These are phyloP conservation scores for Backusella liffmaniae DNA, from an alignment of 192 early-diverging fungal genomes.

Conservation along the genomic window DNA sequence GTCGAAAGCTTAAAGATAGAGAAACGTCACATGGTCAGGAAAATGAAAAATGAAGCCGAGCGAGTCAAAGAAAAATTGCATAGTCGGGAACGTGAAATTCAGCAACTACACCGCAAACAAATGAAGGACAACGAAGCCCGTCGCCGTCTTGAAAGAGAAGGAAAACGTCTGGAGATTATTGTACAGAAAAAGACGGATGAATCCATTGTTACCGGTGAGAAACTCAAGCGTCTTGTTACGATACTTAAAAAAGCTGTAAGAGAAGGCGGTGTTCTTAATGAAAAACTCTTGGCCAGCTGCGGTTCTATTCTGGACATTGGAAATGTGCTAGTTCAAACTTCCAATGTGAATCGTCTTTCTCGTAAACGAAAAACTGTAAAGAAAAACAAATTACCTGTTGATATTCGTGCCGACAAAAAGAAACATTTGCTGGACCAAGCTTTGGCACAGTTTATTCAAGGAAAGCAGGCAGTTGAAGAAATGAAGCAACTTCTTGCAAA, in stretches of 20 bases:
- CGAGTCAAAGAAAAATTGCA: slow-evolving; percentile 56
- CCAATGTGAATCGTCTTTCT: slow-evolving; percentile 13
- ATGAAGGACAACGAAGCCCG: slow-evolving; percentile 41
- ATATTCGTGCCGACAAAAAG: slow-evolving; percentile 42
- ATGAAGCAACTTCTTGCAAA: slow-evolving; percentile 48
- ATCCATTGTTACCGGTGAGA: slow-evolving; percentile 33
- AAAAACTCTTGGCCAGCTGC: slow-evolving; percentile 27
- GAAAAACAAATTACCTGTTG: background rate
- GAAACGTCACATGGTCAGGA: slow-evolving; percentile 71
- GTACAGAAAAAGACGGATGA: slow-evolving; percentile 60
- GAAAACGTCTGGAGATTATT: slow-evolving; percentile 47
- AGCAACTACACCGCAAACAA: slow-evolving; percentile 54
- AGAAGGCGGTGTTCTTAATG: slow-evolving; percentile 27
- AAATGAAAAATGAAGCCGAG: slow-evolving; percentile 68
- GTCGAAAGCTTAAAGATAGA: slow-evolving; percentile 71
- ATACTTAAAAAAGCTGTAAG: slow-evolving; percentile 45
- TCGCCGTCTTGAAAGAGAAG: slow-evolving; percentile 49
- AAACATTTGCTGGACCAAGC: slow-evolving; percentile 49
- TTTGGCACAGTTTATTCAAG: slow-evolving; percentile 48
- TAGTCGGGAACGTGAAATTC: slow-evolving; percentile 55
- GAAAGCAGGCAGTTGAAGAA: slow-evolving; percentile 44
- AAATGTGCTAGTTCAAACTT: slow-evolving; percentile 19
- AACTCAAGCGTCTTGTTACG: slow-evolving; percentile 41
- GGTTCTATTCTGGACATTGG: slow-evolving; percentile 22
- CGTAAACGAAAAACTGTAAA: background rate